Conservation (phyloP, 148 eudicot species). For the Nepenthes mirabilis region DNA sequence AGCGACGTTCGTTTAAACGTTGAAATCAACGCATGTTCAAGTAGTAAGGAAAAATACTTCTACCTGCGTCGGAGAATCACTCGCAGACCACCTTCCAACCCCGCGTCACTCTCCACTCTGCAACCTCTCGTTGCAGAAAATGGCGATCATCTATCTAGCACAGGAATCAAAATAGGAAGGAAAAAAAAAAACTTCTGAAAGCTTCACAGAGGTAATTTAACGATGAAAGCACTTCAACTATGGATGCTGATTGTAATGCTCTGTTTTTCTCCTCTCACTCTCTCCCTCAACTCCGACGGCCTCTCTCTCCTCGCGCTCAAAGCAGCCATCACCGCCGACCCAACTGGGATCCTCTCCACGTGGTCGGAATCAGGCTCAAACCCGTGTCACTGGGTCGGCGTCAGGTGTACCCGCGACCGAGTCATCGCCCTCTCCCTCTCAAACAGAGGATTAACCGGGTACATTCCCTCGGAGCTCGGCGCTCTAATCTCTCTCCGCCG, state of each 20-base stretch:
- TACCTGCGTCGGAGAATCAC: no score
- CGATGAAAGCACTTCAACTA: no score
- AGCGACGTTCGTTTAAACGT: no score
- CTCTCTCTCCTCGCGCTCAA: conserved; percentile 73
- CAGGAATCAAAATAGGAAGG: no score
- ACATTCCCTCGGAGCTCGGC: conserved; percentile 80
- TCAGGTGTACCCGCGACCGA: conserved; percentile 29
- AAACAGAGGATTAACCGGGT: conserved; percentile 43
- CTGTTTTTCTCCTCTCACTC: conserved; percentile 10
- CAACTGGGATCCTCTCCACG: conserved; percentile 30
- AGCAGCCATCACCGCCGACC: conserved; percentile 64
- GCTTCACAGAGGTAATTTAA: no score
- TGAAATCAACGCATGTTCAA: no score
- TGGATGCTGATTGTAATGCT: background rate
- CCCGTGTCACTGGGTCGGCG: conserved; percentile 71
- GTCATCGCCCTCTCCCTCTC: conserved; percentile 51
- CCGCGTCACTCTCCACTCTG: no score
- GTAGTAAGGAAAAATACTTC: no score
- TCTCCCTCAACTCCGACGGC: conserved; percentile 67
- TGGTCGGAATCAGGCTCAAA: conserved; percentile 48
- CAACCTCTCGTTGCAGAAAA: no score
- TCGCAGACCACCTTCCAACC: no score
- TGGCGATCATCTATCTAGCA: no score
- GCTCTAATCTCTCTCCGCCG: conserved; percentile 41
- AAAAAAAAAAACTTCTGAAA: no score